Evolutionary conservation across 1,139 yeast species (phyloP), one percentile per base, ranked within the genome.

Genomic region (Kodamaea ohmeri): DNA sequence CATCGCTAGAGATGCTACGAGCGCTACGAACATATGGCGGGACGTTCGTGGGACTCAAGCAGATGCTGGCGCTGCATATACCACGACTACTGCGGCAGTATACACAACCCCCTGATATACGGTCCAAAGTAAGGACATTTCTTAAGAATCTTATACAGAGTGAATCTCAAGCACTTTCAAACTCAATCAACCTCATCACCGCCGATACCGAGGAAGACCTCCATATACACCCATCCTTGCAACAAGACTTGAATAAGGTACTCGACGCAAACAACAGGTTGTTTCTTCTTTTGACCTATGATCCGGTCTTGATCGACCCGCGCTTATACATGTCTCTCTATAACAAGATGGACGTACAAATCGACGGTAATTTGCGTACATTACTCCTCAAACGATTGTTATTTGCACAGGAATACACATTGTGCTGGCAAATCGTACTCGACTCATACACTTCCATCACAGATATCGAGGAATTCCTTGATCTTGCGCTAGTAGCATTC

Each of bases 381-480:
- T 46, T 64, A 19, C 43, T 63, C 4, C 45, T 65, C 16, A 48
- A 51, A 24, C 44, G 69, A 28, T 50, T 70, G 19, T 42, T 61
- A 6, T 65, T 53, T 38, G 72, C 68, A 44, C 49, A 57, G 31
- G 52, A 51, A 28, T 69, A 60, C 51, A 45, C 44, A 4, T 47
- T 47, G 8, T 57, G 66, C 35, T 70, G 74, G 73, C 43, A 46
- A 11, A 43, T 60, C 7, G 47, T 63, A 27, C 35, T 56, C 11
- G 58, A 57, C n/a, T 53, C 50, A 3, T 45, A 53, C 16, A 50
- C 61, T 13, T 56, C 71, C 4, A 51, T 70, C 8, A 53, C 55
- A 12, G 75, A 68, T 39, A 46, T 69, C 14, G 74, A 69, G 42
- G 72, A 65, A 4, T 52, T 60, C 25, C 49, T 67, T 20, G 71